phyloP scores from a whole-genome alignment of 2,329 filamentous ascomycete genomes.

The Trichoderma cornu-damae region DNA sequence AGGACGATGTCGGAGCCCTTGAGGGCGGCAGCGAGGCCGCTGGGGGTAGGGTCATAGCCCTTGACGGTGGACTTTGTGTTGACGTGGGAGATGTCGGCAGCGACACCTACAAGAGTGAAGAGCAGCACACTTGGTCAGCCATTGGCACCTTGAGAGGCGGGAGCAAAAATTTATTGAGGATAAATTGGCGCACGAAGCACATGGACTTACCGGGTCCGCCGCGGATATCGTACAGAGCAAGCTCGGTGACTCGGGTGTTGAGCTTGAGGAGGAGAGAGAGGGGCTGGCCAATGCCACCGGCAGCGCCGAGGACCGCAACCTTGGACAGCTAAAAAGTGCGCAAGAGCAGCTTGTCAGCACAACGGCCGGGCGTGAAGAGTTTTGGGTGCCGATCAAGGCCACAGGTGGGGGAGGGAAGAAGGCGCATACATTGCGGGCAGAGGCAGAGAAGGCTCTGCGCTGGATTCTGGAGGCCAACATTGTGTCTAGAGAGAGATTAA shows the following conservation, averaged over 20 bases:
- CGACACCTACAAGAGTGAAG: constrained; percentile 63
- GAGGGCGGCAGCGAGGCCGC: constrained; percentile 72
- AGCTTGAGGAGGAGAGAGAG: constrained; percentile 97
- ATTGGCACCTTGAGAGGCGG: background rate
- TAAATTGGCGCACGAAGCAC: constrained; percentile 19
- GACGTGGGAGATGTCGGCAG: constrained; percentile 96
- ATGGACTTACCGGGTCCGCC: constrained; percentile 73
- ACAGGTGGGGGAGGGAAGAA: constrained; percentile 12
- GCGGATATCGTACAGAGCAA: constrained; percentile 97
- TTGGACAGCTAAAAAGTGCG: constrained; percentile 70
- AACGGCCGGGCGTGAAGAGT: background rate
- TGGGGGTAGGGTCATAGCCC: constrained; percentile 75
- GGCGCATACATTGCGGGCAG: constrained; percentile 64
- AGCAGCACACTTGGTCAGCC: constrained; percentile 18
- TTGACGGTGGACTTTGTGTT: constrained; percentile 96
- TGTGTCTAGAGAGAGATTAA: constrained; percentile 23
- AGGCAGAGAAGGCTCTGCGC: constrained; percentile 75
- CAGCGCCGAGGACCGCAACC: constrained; percentile 94
- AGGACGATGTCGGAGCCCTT: constrained; percentile 89
- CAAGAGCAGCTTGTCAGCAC: constrained; percentile 21
- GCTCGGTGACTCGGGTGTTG: constrained; percentile 88
- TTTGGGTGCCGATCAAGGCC: background rate
- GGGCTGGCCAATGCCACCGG: constrained; percentile 97
- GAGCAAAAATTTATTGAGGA: background rate
- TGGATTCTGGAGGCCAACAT: constrained; percentile 74